These are phyloP conservation scores for Hymenoscyphus fraxineus DNA, from an alignment of 2,329 filamentous ascomycete species.

Conservation along the genomic window DNA sequence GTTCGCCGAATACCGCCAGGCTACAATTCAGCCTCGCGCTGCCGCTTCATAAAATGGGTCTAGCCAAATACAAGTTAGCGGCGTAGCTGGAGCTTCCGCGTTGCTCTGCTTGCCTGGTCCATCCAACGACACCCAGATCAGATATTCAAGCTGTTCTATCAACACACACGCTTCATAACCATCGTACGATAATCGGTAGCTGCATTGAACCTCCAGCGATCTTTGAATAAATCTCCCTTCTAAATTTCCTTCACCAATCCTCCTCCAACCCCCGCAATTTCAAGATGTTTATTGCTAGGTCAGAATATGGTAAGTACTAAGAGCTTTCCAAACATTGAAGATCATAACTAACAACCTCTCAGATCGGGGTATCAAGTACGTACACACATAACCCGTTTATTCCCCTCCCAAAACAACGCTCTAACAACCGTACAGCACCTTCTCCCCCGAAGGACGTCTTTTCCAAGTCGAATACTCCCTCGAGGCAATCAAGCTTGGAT, in stretches of 20 bases:
- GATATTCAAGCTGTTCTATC: constrained; percentile 4
- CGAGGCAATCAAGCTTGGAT: constrained; percentile 99
- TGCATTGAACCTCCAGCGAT: not conserved
- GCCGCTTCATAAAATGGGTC: not conserved
- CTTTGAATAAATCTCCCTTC: not conserved
- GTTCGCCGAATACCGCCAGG: not conserved
- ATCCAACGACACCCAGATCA: constrained; percentile 14
- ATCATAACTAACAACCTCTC: constrained; percentile 38
- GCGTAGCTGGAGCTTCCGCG: constrained; percentile 15
- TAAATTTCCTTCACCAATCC: constrained; percentile 32
- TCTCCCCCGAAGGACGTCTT: constrained; percentile 97
- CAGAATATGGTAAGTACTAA: constrained; percentile 84
- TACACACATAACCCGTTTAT: constrained; percentile 26
- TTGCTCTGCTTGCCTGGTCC: constrained; percentile 17
- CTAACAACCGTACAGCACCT: constrained; percentile 66
- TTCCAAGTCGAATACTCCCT: constrained; percentile 99
- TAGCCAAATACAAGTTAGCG: constrained; percentile 7
- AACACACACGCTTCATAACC: not conserved
- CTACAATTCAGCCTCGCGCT: not conserved
- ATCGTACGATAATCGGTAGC: not conserved
- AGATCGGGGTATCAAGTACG: constrained; percentile 98
- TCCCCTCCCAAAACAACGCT: constrained; percentile 2
- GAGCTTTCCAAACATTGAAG: constrained; percentile 24
- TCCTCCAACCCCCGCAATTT: constrained; percentile 26
- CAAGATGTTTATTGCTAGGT: constrained; percentile 99